Base-by-base conservation (phyloP, 352 stramenopile genomes). In the Phytophthora brassicae region DNA sequence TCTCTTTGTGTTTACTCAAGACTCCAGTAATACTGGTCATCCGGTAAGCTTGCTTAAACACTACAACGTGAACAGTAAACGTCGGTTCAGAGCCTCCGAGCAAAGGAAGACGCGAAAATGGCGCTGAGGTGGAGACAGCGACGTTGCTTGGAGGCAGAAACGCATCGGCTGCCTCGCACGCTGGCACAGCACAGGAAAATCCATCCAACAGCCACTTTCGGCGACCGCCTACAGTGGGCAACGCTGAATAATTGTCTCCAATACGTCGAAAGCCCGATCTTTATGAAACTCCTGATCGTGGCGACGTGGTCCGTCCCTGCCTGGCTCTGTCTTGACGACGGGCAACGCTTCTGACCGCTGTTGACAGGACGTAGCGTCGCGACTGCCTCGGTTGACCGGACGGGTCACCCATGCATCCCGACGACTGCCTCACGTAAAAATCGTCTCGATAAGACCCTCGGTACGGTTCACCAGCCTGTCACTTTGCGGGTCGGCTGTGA, bases 351-450 rank as follows among this genome's bases (percentile, higher is more conserved):
- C 47, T 73, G 65, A 73, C 60, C 60, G 60, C 65, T 66, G 65
- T 66, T 69, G 65, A 66, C 56, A 58, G 36, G 38, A 70, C 65
- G 65, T 66, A 70, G 56, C 65, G 65, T 63, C 60, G 54, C 55
- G 65, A 70, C 57, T 56, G 28, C 6, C 33, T 41, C 35, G 14
- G 51, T 47, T 66, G 52, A 59, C 59, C 39, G 24, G n/a, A n/a
- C 46, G 31, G 41, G 42, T 60, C 46, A 51, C 59, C 39, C 48
- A 56, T 68, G 46, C 52, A 63, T 65, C 39, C 56, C 20, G 16
- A 16, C 33, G 33, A 39, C 35, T 22, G 14, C 35, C 35, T 41
- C 1, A 35, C 57, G 63, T 66, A 67, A 56, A 71, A 48, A 50
- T 20, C 24, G 24, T 41, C 35, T 41, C 4, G 35, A 65, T 65